Conservation (phyloP, 2,329 filamentous ascomycete species). For the Thelonectria olida region DNA sequence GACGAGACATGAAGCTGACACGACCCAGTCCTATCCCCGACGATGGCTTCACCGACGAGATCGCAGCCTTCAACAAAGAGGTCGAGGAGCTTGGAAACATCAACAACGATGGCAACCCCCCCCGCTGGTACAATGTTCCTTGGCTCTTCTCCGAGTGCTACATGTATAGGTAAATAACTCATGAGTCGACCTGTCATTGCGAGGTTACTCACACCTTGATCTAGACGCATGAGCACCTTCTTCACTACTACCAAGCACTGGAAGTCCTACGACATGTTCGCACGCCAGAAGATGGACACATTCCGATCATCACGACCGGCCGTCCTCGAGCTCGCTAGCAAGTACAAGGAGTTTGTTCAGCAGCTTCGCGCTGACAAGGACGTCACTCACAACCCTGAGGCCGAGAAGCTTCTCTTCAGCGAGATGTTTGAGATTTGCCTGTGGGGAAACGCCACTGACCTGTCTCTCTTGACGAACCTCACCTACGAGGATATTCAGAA, state of each 20-base stretch:
- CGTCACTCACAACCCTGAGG: conserved; percentile 66
- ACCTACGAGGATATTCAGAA: conserved; percentile 98
- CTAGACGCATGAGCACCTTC: conserved; percentile 77
- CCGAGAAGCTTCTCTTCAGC: conserved; percentile 81
- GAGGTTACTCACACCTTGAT: not conserved
- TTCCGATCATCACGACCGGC: conserved; percentile 92
- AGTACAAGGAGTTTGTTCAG: conserved; percentile 77
- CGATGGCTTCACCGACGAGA: conserved; percentile 82
- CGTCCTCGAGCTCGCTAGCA: conserved; percentile 81
- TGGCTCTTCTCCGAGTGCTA: conserved; percentile 98
- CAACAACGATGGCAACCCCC: conserved; percentile 47
- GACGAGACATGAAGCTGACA: conserved; percentile 13
- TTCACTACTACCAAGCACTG: conserved; percentile 83
- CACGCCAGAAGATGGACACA: conserved; percentile 87
- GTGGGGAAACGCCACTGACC: conserved; percentile 96
- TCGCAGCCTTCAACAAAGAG: conserved; percentile 86
- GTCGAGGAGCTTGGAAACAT: conserved; percentile 71
- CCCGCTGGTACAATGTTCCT: conserved; percentile 83
- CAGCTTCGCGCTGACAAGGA: conserved; percentile 68
- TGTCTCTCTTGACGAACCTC: conserved; percentile 88
- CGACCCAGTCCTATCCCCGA: conserved; percentile 72
- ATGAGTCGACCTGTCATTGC: not conserved
- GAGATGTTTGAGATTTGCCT: conserved; percentile 98
- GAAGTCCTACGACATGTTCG: conserved; percentile 91
- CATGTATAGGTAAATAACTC: conserved; percentile 73